A percentile compares a stretch with the other conserved stretches of the same genome.
Conservation (phyloP, 2,329 filamentous ascomycete genomes). For the Botrytis galanthina region DNA sequence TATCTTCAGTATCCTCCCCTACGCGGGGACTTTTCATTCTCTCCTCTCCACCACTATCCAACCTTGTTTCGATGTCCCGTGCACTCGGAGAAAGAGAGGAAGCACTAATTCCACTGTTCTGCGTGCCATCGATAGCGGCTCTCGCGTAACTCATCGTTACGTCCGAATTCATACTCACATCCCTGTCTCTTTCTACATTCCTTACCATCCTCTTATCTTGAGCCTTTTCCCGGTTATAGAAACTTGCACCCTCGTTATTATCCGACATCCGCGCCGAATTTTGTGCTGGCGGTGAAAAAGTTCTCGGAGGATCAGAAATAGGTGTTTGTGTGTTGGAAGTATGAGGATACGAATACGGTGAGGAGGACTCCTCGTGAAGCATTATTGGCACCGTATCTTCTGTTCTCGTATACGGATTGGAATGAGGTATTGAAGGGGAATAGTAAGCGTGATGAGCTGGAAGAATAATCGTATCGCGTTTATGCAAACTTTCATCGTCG, state of each 20-base stretch:
- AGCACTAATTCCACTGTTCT: constrained; percentile 2
- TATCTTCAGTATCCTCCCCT: neutral
- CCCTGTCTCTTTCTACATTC: neutral
- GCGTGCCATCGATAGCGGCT: neutral
- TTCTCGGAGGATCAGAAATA: neutral
- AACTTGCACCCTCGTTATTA: neutral
- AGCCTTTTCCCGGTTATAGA: neutral
- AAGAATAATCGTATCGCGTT: neutral
- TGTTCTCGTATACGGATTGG: neutral
- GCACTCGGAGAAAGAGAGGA: neutral
- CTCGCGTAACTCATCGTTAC: neutral
- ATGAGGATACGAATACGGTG: neutral
- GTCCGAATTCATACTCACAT: neutral
- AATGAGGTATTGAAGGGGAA: neutral
- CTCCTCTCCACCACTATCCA: neutral
- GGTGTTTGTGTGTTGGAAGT: neutral
- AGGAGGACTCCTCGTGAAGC: neutral
- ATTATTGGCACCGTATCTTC: neutral
- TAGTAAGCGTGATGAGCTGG: constrained; percentile 13
- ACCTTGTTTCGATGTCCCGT: neutral
- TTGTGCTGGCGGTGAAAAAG: neutral
- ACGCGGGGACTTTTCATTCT: neutral
- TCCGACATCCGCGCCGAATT: neutral
- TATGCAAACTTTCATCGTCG: constrained; percentile 5
- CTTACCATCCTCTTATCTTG: neutral